Percentiles rank a stretch among this genome's conserved stretches.
Evolutionary conservation across 164 flowering plant species (phyloP).

Genomic region (Santalum album): DNA sequence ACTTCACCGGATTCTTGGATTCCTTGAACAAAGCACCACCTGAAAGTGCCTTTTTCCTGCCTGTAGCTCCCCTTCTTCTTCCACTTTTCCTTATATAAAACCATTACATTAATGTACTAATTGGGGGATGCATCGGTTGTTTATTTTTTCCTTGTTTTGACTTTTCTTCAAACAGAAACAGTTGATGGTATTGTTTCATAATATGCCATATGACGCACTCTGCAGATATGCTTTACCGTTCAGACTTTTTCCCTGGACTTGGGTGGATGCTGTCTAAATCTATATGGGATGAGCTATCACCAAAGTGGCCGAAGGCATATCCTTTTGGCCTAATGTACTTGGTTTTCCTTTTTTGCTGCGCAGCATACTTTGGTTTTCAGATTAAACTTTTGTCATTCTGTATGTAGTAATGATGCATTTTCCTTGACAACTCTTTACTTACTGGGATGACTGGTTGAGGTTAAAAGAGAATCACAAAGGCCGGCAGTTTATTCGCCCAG

Average conservation of each 20-base stretch:
- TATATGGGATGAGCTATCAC: conserved; percentile 92
- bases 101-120: no score
- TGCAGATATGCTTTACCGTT: conserved; percentile 87
- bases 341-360: no score
- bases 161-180: neutral
- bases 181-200: neutral
- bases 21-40: no score
- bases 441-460: conserved; percentile 99
- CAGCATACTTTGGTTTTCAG: conserved; percentile 5
- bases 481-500: conserved; percentile 92
- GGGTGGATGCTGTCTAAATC: conserved; percentile 93
- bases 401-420: conserved; percentile 9
- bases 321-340: conserved; percentile 50
- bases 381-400: neutral
- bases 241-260: conserved; percentile 98
- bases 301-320: conserved; percentile 99
- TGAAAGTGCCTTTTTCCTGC: no score
- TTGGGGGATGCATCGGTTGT: neutral
- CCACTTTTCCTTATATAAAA: no score
- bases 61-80: no score
- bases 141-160: neutral
- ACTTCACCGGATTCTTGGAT: no score
- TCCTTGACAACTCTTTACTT: conserved; percentile 69
- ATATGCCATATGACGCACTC: conserved; percentile 9
- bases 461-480: conserved; percentile 80